Evolutionary conservation across 306 rosid species (phyloP), one percentile per base, ranked within the genome.

Genomic region (Mimosa bimucronata): DNA sequence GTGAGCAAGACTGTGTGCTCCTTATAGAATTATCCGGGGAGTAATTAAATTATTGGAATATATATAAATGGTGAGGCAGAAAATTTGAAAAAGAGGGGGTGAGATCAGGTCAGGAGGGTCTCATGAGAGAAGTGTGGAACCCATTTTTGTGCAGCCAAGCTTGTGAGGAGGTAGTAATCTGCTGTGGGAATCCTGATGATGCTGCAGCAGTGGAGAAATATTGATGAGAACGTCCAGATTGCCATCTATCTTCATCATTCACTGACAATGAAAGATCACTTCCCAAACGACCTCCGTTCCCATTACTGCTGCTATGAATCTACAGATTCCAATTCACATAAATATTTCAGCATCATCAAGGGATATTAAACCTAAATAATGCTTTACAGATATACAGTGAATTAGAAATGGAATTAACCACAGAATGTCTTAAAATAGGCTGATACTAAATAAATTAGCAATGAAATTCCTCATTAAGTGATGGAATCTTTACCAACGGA

Each of bases 131-230:
- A 71, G 83, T 62, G 82, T 88, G 96, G 88, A 89, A 88, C 44
- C 91, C 97, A 79, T 90, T 91, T 73, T 84, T 88, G 75, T 88
- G 97, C 88, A 84, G 87, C 97, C 94, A 87, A 77, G 77, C 77
- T 85, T 83, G 75, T 70, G 86, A 73, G 68, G 86, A 71, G 69
- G 86, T 60, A 62, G 87, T 90, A n/a, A 74, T 90, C 87, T 88
- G 98, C 68, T 72, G 91, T 85, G 92, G 88, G 99, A 96, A 96
- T 93, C 99, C 98, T 96, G 99, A 96, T 96, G 99, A 96, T 96
- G 99, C 99, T 93, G 99, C 99, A 88, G 98, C 94, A 87, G 85
- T 81, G 81, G 94, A 87, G 83, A 82, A 80, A 72, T 83, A 71
- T 73, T 74, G 91, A 62, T 74, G 91, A 65, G 88, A 77, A 75